These are phyloP conservation scores for Stagonosporopsis chrysanthemi DNA, from an alignment of 2,329 filamentous ascomycete species.

Conservation along the genomic window DNA sequence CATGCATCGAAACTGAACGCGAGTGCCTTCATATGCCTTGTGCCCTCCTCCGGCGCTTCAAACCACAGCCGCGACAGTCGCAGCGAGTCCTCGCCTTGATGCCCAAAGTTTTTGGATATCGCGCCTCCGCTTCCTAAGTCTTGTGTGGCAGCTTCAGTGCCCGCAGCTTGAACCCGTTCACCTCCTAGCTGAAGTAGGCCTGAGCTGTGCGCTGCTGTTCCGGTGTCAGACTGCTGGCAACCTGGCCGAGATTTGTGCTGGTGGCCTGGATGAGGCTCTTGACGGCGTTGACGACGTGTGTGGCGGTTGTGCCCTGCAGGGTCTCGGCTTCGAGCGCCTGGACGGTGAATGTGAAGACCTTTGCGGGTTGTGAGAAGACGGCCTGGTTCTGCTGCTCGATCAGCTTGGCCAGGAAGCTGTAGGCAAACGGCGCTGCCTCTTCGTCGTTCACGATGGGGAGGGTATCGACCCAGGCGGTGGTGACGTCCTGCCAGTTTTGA, in stretches of 20 bases:
- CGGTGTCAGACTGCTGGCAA: conserved; percentile 76
- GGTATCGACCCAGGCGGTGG: conserved; percentile 87
- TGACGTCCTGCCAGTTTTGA: conserved; percentile 75
- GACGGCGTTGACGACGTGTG: conserved; percentile 76
- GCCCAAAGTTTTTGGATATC: neutral
- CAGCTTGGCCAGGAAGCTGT: conserved; percentile 87
- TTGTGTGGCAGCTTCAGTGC: conserved; percentile 1
- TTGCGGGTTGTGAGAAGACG: conserved; percentile 77
- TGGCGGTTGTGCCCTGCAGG: conserved; percentile 82
- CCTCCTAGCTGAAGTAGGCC: conserved; percentile 73
- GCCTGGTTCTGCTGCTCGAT: conserved; percentile 93
- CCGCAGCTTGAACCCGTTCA: conserved; percentile 15
- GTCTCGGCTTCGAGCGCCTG: conserved; percentile 92
- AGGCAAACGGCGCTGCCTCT: conserved; percentile 95
- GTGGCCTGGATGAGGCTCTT: conserved; percentile 79
- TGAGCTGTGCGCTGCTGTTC: conserved; percentile 82
- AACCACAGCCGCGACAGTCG: neutral
- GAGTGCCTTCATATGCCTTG: conserved; percentile 17
- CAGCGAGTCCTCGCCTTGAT: neutral
- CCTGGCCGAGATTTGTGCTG: conserved; percentile 75
- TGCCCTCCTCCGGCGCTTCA: conserved; percentile 3
- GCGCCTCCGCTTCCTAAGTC: neutral
- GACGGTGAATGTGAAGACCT: conserved; percentile 84
- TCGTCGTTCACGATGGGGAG: conserved; percentile 94
- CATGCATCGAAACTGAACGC: conserved; percentile 12